Percentiles rank a stretch among this genome's conserved stretches.
Evolutionary conservation across 805 yeast genomes (phyloP).

Genomic region (Kodamaea leandrae): DNA sequence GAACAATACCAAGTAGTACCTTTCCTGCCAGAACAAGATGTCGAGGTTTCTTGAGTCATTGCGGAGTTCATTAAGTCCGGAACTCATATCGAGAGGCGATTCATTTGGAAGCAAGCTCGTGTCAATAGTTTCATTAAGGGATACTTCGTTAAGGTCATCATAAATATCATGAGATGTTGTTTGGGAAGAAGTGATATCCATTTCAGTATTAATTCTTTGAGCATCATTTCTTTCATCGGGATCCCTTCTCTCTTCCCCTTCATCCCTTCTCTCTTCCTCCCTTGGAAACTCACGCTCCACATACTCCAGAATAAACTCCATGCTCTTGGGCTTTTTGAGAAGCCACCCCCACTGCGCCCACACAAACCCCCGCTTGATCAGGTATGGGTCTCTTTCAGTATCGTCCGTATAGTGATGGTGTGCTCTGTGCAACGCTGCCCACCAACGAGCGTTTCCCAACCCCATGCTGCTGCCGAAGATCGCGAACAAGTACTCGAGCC

Average conservation of each 20-base stretch:
- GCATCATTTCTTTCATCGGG: not conserved
- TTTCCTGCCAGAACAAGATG: constrained; percentile 38
- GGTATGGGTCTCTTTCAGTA: constrained; percentile 86
- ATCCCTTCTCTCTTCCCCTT: constrained; percentile 9
- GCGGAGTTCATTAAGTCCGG: not conserved
- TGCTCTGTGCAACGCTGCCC: constrained; percentile 83
- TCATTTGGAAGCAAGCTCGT: not conserved
- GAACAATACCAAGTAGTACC: constrained; percentile 25
- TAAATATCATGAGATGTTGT: not conserved
- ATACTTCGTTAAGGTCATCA: not conserved
- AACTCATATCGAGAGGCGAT: not conserved
- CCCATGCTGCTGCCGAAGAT: constrained; percentile 70
- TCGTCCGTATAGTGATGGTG: constrained; percentile 85
- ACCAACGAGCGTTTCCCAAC: constrained; percentile 70
- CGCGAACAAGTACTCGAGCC: constrained; percentile 50
- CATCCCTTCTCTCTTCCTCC: constrained; percentile 4
- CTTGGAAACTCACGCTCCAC: constrained; percentile 38
- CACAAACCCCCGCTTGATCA: constrained; percentile 72
- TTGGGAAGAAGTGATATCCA: not conserved
- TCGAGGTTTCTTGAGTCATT: constrained; percentile 1
- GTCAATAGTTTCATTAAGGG: not conserved
- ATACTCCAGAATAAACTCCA: constrained; percentile 31
- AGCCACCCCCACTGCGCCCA: constrained; percentile 92
- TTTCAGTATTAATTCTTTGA: not conserved
- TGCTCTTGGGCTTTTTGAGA: constrained; percentile 53